These are phyloP conservation scores for Geotrichum europaeum DNA, from an alignment of 1,139 yeast genomes.

Conservation along the genomic window DNA sequence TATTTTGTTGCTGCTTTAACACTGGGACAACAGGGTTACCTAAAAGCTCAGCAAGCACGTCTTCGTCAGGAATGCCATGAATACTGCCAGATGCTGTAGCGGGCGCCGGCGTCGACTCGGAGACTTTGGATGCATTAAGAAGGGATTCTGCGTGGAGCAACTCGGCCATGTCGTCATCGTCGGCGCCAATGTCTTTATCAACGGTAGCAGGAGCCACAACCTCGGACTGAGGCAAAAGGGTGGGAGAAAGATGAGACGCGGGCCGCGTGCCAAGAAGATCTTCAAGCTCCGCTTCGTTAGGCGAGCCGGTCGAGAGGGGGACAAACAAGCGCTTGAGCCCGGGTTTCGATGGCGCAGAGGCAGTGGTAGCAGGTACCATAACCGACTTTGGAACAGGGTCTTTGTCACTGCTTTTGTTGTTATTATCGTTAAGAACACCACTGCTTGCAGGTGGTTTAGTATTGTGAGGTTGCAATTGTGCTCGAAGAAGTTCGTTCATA, in stretches of 20 bases:
- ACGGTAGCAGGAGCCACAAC: neutral
- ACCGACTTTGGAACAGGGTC: neutral
- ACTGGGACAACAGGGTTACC: neutral
- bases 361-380: neutral
- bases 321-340: neutral
- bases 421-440: neutral
- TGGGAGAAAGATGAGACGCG: neutral
- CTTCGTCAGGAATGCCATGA: neutral
- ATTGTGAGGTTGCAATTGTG: neutral
- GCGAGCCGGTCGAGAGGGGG: neutral
- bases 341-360: neutral
- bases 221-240: neutral
- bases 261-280: neutral
- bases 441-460: neutral
- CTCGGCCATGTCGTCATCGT: neutral
- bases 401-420: neutral
- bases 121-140: neutral
- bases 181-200: neutral
- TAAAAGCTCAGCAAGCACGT: neutral
- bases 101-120: neutral
- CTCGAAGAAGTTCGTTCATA: conserved; percentile 1
- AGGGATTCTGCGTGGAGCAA: neutral
- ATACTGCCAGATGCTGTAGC: neutral
- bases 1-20: neutral
- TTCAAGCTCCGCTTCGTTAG: neutral